Conservation (phyloP, 257 asterid genomes). For the Avicennia marina region DNA sequence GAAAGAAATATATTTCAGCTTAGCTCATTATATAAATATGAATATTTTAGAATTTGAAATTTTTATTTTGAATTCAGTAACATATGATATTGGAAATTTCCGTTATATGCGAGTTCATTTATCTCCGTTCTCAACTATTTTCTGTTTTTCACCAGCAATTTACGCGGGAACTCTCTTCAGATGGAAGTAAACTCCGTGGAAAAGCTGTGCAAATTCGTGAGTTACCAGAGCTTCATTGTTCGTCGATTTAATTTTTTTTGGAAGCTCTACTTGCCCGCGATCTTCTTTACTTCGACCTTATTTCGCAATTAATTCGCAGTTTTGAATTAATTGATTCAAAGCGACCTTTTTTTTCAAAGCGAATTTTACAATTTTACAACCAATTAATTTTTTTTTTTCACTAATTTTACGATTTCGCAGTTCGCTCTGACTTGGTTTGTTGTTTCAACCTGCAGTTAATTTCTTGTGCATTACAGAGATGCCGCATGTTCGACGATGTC, state of each 20-base stretch:
- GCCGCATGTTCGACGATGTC: conserved; percentile 60
- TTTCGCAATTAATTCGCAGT: background rate
- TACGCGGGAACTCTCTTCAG: conserved; percentile 20
- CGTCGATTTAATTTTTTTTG: background rate
- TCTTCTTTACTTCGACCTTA: background rate
- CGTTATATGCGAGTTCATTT: no score
- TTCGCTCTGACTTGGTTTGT: background rate
- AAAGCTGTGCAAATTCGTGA: conserved; percentile 53
- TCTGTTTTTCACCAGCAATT: background rate
- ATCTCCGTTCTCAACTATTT: no score
- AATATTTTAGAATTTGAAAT: no score
- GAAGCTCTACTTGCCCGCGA: background rate
- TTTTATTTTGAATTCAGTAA: no score
- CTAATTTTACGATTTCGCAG: background rate
- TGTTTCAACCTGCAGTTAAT: conserved; percentile 45
- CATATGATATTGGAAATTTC: no score
- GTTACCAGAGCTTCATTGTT: conserved; percentile 12
- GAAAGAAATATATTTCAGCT: no score
- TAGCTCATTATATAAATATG: no score
- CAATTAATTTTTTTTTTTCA: background rate
- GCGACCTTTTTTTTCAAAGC: no score
- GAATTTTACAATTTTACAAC: no score
- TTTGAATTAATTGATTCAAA: no score
- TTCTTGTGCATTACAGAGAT: conserved; percentile 64
- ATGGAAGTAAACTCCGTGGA: conserved; percentile 51